Conservation (phyloP, 129 eudicot genomes). For the Heracleum sosnowskyi region DNA sequence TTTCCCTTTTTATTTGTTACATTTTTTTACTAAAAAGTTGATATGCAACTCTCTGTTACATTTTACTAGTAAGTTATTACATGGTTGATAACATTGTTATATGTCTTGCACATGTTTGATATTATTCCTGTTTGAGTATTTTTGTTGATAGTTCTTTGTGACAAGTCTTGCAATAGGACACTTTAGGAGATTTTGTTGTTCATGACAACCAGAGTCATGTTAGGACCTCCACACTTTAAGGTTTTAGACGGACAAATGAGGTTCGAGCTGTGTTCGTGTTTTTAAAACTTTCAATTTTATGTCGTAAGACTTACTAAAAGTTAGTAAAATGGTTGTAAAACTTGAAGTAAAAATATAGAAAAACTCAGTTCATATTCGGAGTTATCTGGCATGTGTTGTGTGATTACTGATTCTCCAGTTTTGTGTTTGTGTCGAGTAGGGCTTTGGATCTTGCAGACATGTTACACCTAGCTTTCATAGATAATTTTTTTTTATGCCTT, state of each 20-base stretch:
- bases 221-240: too few relatives aligned
- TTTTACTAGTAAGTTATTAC: background rate
- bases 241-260: too few relatives aligned
- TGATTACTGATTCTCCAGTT: background rate
- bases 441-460: background rate
- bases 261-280: background rate
- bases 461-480: background rate
- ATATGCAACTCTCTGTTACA: background rate
- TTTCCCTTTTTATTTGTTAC: background rate
- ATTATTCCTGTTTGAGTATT: background rate
- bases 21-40: background rate
- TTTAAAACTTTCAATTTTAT: too few relatives aligned
- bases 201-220: background rate
- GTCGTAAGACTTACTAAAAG: background rate
- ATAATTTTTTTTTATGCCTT: background rate
- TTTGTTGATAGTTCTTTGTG: too few relatives aligned
- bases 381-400: background rate
- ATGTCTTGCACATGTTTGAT: background rate
- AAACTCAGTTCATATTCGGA: too few relatives aligned
- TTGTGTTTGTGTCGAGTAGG: background rate
- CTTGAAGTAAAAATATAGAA: background rate
- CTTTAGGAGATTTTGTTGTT: background rate
- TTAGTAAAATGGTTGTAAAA: background rate
- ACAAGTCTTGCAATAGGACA: too few relatives aligned
- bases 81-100: background rate